Evolutionary conservation across 2,329 filamentous ascomycete species (phyloP), one percentile per base, ranked within the genome.

Genomic region (Tolypocladium paradoxum): DNA sequence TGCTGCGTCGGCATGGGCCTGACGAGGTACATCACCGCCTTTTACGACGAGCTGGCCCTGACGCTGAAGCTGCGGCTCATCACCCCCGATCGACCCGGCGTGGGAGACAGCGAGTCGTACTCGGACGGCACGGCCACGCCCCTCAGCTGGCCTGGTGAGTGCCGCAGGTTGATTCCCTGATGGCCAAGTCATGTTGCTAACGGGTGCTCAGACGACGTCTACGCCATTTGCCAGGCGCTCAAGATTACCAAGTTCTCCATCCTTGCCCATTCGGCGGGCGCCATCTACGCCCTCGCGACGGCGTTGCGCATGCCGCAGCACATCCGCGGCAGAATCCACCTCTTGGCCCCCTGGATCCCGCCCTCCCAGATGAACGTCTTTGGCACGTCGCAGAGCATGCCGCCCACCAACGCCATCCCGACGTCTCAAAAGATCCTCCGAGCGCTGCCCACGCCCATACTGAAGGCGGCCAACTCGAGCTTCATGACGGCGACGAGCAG

Each of bases 1-100:
- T 95, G 93, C 66, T 99, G 93, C 63, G 90, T 99, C 3, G 93
- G 93, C 22, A 99, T 99, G 93, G 93, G 93, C 0, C 71, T 99
- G 62, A 99, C 93, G 12, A 82, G 93, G 69, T 99, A 93, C 66
- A 88, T 99, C 55, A 96, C 90, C 56, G 90, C 91, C 0, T 99
- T 99, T 66, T 99, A 97, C 65, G 93, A 99, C 66, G 93, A 99
- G 68, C 76, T 99, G 51, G 93, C 93, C 2, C 73, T 88, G 63
- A 95, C 91, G 0, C 73, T 99, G 55, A 93, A 90, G 67, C 72
- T 99, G 53, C 83, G 93, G 22, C 77, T 99, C 50, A 95, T 99
- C 59, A 97, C 93, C 0, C 87, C 92, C 6, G 93, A 99, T 68
- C 83, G 93, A 51, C 93, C 93, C 52, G 93, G 93, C 29, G 89